Evolutionary conservation across 495 filamentous ascomycete genomes (phyloP).

Genomic region (Xylaria castorea): DNA sequence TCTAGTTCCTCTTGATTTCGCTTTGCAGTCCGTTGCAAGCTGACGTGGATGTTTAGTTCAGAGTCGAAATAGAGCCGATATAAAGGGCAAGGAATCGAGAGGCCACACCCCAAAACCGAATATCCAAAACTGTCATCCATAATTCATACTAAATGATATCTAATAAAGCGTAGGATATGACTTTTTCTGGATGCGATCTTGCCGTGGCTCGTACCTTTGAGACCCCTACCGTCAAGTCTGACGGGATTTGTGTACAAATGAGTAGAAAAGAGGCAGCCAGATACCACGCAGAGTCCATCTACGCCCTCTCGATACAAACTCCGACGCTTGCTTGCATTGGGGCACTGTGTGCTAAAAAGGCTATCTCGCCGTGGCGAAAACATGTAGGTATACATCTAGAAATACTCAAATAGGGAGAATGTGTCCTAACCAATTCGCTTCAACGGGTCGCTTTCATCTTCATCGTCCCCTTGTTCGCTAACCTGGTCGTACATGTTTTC

Average conservation of each 20-base stretch:
- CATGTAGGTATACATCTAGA: slow-evolving; percentile 22
- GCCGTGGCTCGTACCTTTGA: background rate
- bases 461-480: background rate
- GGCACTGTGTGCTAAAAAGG: slow-evolving; percentile 16
- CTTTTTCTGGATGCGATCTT: background rate
- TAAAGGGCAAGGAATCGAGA: background rate
- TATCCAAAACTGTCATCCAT: background rate
- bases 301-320: slow-evolving; percentile 24
- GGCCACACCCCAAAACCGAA: background rate
- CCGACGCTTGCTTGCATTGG: slow-evolving; percentile 23
- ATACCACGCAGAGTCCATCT: background rate
- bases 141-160: slow-evolving; percentile 2
- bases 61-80: background rate
- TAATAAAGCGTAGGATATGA: background rate
- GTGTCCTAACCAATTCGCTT: slow-evolving; percentile 3
- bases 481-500: background rate
- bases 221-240: background rate
- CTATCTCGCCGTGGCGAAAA: slow-evolving; percentile 4
- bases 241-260: slow-evolving; percentile 23
- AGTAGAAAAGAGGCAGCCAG: background rate
- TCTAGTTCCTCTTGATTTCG: background rate
- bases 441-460: background rate
- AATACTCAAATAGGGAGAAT: slow-evolving; percentile 17
- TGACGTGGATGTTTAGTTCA: too few relatives aligned
- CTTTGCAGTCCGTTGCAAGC: background rate